Conservation (phyloP, 768 basidiomycete species). For the Hygrophorus pudorinus region DNA sequence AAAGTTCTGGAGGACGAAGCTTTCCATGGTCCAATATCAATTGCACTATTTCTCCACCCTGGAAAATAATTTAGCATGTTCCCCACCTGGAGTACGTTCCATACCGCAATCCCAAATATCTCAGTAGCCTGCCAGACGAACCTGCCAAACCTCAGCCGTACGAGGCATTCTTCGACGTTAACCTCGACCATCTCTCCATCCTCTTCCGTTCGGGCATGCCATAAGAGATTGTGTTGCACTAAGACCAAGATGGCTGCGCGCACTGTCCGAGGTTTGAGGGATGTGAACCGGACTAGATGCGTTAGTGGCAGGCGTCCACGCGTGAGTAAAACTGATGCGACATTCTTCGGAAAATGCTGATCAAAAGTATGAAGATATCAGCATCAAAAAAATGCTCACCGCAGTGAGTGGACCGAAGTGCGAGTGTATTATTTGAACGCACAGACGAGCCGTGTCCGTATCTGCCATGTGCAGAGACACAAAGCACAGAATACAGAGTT, state of each 20-base stretch:
- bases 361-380: background rate
- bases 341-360: constrained; percentile 35
- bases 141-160: constrained; percentile 73
- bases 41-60: constrained; percentile 74
- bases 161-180: constrained; percentile 74
- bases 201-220: constrained; percentile 69
- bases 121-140: constrained; percentile 69
- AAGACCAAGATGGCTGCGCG: constrained; percentile 68
- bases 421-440: constrained; percentile 49
- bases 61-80: background rate
- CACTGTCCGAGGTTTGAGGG: constrained; percentile 54
- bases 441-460: constrained; percentile 48
- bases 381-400: constrained; percentile 23
- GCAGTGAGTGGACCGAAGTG: constrained; percentile 61
- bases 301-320: constrained; percentile 71
- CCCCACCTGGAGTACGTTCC: background rate
- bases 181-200: constrained; percentile 73
- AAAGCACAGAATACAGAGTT: background rate
- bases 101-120: constrained; percentile 59
- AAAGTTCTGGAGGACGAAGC: constrained; percentile 64
- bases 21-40: constrained; percentile 80
- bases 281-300: constrained; percentile 61
- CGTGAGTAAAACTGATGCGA: constrained; percentile 65
- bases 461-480: constrained; percentile 42
- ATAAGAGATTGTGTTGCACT: constrained; percentile 86